Evolutionary conservation across 768 basidiomycete species (phyloP).

Genomic region (Leccinum incarnatum): DNA sequence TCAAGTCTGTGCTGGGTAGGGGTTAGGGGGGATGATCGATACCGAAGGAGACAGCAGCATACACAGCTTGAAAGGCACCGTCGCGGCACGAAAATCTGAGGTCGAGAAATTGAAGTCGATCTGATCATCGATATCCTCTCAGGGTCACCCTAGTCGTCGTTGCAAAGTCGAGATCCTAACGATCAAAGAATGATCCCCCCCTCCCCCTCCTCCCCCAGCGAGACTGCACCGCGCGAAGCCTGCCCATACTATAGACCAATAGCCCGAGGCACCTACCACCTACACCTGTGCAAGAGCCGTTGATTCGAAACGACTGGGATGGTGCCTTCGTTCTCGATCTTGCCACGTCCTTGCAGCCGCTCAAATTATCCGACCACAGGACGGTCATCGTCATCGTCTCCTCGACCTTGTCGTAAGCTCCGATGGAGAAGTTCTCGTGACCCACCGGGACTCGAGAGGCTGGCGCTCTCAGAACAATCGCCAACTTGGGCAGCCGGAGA

Average conservation of each 20-base stretch:
- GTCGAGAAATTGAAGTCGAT: neutral
- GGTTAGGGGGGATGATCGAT: neutral
- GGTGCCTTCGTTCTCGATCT: neutral
- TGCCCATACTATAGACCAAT: neutral
- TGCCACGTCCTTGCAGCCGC: too few species aligned
- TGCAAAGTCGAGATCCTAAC: neutral
- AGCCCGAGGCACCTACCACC: neutral
- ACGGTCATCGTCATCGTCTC: too few species aligned
- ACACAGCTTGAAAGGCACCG: neutral
- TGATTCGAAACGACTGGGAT: neutral
- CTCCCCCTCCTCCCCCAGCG: neutral
- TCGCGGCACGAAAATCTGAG: neutral
- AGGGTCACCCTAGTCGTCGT: neutral
- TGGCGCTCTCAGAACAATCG: too few species aligned
- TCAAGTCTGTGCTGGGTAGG: neutral
- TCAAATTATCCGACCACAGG: too few species aligned
- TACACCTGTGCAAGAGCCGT: neutral
- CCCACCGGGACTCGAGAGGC: too few species aligned
- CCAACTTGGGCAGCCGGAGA: too few species aligned
- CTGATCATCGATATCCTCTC: neutral
- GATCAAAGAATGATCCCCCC: neutral
- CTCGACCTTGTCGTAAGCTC: too few species aligned
- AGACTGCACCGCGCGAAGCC: neutral
- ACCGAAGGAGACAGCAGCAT: neutral
- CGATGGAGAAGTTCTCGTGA: too few species aligned